Evolutionary conservation across 768 basidiomycete species (phyloP).

Genomic region (Hortiboletus campestris): DNA sequence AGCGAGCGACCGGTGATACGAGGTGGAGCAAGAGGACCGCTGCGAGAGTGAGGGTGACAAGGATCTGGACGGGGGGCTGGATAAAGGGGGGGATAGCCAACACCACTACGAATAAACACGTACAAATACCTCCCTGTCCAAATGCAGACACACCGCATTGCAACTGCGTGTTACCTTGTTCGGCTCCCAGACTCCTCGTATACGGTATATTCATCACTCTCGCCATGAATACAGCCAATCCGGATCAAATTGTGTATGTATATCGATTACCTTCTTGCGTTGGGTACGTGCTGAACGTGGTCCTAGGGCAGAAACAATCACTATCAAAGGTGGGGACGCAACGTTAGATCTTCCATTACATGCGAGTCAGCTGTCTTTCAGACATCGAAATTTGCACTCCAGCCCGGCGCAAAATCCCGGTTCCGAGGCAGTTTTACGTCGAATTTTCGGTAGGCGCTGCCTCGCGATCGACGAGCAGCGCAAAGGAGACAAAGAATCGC

Average conservation of each 20-base stretch:
- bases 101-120: no score
- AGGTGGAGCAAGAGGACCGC: slow-evolving; percentile 88
- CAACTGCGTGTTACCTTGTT: no score
- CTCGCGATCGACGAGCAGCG: background rate
- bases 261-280: no score
- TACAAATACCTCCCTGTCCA: no score
- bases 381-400: slow-evolving; percentile 1
- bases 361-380: background rate
- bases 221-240: no score
- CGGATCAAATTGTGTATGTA: no score
- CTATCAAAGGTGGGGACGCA: no score
- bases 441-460: background rate
- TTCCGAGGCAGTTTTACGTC: background rate
- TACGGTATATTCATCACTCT: no score
- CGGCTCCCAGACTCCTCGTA: background rate
- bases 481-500: background rate
- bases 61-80: slow-evolving; percentile 55
- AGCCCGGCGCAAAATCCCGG: background rate
- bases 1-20: slow-evolving; percentile 91
- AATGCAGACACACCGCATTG: no score
- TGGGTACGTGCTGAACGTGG: no score
- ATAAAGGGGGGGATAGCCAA: slow-evolving; percentile 65
- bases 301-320: no score
- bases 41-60: slow-evolving; percentile 81
- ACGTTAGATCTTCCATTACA: no score